Evolutionary conservation across 805 yeast genomes (phyloP).

Genomic region (Spathaspora passalidarum): DNA sequence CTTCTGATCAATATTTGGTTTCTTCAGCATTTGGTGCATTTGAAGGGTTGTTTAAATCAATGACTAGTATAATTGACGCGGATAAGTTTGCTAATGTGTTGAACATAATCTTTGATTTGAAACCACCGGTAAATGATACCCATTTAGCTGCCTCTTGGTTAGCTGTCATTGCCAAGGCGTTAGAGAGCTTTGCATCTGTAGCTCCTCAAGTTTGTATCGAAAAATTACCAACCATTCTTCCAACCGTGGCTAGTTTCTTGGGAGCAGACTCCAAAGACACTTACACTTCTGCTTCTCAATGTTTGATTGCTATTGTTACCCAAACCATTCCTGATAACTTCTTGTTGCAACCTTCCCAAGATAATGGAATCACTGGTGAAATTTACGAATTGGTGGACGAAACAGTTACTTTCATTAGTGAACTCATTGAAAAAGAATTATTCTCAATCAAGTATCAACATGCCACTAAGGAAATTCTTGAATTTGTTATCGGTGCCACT

Average conservation of each 20-base stretch:
- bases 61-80: slow-evolving; percentile 57
- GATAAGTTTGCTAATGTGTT: slow-evolving; percentile 64
- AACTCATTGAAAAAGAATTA: slow-evolving; percentile 51
- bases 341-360: slow-evolving; percentile 49
- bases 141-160: slow-evolving; percentile 93
- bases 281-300: slow-evolving; percentile 76
- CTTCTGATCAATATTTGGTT: slow-evolving; percentile 83
- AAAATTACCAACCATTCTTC: slow-evolving; percentile 48
- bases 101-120: slow-evolving; percentile 70
- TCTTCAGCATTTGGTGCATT: slow-evolving; percentile 80
- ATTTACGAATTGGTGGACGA: slow-evolving; percentile 57
- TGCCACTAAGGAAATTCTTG: slow-evolving; percentile 72
- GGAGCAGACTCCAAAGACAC: slow-evolving; percentile 63
- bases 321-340: slow-evolving; percentile 62
- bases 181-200: slow-evolving; percentile 34
- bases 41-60: slow-evolving; percentile 70
- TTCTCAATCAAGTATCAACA: slow-evolving; percentile 72
- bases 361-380: slow-evolving; percentile 41
- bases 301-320: slow-evolving; percentile 73
- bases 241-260: slow-evolving; percentile 61
- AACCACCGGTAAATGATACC: slow-evolving; percentile 78
- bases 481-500: slow-evolving; percentile 60
- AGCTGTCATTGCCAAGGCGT: slow-evolving; percentile 87
- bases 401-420: slow-evolving; percentile 49
- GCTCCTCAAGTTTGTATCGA: slow-evolving; percentile 45